Evolutionary conservation across 257 asterid genomes (phyloP).

Genomic region (Pogostemon cablin): DNA sequence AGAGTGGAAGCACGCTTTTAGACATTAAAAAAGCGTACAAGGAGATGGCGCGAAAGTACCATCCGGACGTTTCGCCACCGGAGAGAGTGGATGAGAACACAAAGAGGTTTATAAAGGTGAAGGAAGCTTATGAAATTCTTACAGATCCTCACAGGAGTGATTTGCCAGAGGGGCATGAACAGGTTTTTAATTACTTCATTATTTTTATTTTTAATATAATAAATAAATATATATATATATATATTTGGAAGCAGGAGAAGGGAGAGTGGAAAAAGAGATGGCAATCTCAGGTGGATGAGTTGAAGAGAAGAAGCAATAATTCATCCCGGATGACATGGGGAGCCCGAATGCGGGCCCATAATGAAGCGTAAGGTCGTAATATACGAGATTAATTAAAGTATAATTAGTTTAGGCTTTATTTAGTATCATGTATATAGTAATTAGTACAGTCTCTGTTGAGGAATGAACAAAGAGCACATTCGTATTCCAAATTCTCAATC

Average conservation of each 20-base stretch:
- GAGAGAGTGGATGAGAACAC: conserved; percentile 59
- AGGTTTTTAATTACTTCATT: neutral
- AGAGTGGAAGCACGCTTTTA: conserved; percentile 36
- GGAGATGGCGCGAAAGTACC: conserved; percentile 55
- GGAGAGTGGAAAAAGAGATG: conserved; percentile 47
- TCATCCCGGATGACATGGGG: conserved; percentile 45
- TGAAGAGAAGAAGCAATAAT: conserved; percentile 33
- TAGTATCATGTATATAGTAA: no score
- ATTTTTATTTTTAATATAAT: no score
- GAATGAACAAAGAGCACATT: no score
- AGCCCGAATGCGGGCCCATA: conserved; percentile 39
- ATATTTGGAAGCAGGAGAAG: neutral
- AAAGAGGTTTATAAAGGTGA: conserved; percentile 48
- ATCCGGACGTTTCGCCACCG: conserved; percentile 74
- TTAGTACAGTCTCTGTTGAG: no score
- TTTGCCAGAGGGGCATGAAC: conserved; percentile 38
- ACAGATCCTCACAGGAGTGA: conserved; percentile 53
- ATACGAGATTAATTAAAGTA: no score
- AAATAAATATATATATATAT: no score
- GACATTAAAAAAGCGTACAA: conserved; percentile 69
- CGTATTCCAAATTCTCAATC: no score
- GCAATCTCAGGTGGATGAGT: conserved; percentile 51
- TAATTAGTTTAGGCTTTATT: no score
- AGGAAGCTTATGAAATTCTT: conserved; percentile 61
- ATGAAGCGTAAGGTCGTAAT: no score